These are phyloP conservation scores for Otatea glauca DNA, from an alignment of 176 grass and related monocot genomes.

Conservation along the genomic window DNA sequence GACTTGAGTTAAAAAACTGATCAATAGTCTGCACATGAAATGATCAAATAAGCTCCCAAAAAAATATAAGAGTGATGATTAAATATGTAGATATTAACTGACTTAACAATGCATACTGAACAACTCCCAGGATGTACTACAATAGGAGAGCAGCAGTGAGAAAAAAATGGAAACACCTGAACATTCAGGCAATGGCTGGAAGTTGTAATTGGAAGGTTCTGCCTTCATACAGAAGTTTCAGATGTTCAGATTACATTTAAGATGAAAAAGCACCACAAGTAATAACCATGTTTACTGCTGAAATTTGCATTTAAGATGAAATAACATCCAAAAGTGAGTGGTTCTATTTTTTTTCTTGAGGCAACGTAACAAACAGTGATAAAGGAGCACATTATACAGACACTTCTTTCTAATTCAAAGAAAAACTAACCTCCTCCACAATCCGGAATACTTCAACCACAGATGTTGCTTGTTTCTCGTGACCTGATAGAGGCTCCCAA, in stretches of 20 bases:
- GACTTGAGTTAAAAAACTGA: slow-evolving; percentile 77
- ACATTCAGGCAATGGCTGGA: slow-evolving; percentile 5
- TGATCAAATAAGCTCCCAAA: slow-evolving; percentile 38
- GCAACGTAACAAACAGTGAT: neutral
- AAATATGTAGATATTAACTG: slow-evolving; percentile 22
- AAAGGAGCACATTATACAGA: slow-evolving; percentile 24
- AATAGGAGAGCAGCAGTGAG: neutral
- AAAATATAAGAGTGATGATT: slow-evolving; percentile 30
- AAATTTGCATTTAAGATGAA: neutral
- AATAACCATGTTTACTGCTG: slow-evolving; percentile 13
- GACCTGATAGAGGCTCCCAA: slow-evolving; percentile 79
- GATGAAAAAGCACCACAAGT: slow-evolving; percentile 4
- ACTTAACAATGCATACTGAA: slow-evolving; percentile 23
- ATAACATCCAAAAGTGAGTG: slow-evolving; percentile 22
- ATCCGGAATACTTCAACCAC: slow-evolving; percentile 89
- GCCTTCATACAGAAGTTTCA: slow-evolving; percentile 19
- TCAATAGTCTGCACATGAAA: slow-evolving; percentile 70
- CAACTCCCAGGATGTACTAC: slow-evolving; percentile 1
- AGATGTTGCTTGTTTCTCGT: slow-evolving; percentile 72
- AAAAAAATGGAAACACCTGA: neutral
- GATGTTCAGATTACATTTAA: slow-evolving; percentile 23
- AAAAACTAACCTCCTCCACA: slow-evolving; percentile 78
- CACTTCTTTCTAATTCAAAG: slow-evolving; percentile 21
- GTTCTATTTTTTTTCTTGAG: slow-evolving; percentile 10
- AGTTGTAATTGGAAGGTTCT: slow-evolving; percentile 27